These are phyloP conservation scores for Ceratobasidium sp. DNA, from an alignment of 1,284 basidiomycete species.

Conservation along the genomic window DNA sequence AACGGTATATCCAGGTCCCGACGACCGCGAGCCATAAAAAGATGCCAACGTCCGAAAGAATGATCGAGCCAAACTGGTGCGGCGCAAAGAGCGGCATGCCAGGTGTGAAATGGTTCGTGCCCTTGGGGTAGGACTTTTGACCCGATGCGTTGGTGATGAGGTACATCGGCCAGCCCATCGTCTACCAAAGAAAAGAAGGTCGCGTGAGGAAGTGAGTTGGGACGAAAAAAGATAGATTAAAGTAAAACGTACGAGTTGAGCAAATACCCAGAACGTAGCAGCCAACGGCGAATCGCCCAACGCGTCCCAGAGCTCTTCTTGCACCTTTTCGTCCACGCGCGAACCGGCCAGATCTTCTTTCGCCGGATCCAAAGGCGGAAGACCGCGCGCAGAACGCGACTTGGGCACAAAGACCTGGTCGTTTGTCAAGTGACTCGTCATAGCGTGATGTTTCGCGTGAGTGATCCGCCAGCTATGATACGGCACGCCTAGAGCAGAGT, in stretches of 20 bases:
- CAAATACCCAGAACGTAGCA: conserved; percentile 71
- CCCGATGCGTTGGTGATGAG: conserved; percentile 89
- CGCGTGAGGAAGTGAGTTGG: not conserved
- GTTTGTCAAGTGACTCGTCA: conserved; percentile 93
- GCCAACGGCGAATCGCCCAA: conserved; percentile 93
- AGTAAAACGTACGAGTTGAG: conserved; percentile 79
- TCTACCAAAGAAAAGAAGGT: conserved; percentile 61
- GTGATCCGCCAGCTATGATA: conserved; percentile 99
- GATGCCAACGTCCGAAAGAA: conserved; percentile 90
- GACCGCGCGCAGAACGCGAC: conserved; percentile 80
- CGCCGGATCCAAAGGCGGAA: conserved; percentile 74
- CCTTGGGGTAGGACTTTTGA: conserved; percentile 84
- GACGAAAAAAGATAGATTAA: not conserved
- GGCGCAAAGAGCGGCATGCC: conserved; percentile 86
- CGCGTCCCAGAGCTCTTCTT: conserved; percentile 86
- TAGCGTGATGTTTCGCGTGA: conserved; percentile 96
- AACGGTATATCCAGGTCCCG: conserved; percentile 69
- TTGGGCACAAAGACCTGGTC: conserved; percentile 97
- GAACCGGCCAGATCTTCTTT: conserved; percentile 78
- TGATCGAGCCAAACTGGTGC: conserved; percentile 82
- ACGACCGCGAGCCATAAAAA: conserved; percentile 76
- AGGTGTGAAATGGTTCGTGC: conserved; percentile 91
- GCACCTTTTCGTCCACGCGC: conserved; percentile 78
- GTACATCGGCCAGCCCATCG: conserved; percentile 91
- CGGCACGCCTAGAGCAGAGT: conserved; percentile 93